These are phyloP conservation scores for Pestalotiopsis sp. DNA, from an alignment of 2,329 filamentous ascomycete genomes.

Conservation along the genomic window DNA sequence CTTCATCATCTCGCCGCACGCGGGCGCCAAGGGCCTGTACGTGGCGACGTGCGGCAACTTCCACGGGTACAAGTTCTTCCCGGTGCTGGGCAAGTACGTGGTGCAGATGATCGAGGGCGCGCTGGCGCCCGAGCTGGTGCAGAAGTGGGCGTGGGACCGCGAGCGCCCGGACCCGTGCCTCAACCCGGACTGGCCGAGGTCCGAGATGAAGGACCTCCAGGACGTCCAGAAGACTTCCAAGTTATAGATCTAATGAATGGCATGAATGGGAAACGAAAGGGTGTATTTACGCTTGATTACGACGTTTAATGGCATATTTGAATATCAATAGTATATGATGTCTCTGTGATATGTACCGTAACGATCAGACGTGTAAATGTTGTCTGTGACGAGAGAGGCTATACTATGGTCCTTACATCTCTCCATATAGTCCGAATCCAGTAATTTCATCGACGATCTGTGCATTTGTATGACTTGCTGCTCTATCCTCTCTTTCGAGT, in stretches of 20 bases:
- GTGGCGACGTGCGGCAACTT: conserved; percentile 68
- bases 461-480: neutral
- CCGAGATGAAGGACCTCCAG: conserved; percentile 57
- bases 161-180: conserved; percentile 54
- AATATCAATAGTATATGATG: neutral
- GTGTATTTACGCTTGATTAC: neutral
- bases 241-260: neutral
- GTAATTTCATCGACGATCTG: neutral
- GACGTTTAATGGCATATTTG: neutral
- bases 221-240: neutral
- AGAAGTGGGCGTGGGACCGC: conserved; percentile 62
- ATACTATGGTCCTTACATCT: neutral
- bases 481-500: neutral
- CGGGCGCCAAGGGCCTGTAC: conserved; percentile 54
- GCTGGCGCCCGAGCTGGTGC: conserved; percentile 43
- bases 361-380: neutral
- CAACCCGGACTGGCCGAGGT: conserved; percentile 59
- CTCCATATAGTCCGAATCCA: neutral
- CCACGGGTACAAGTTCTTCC: conserved; percentile 71
- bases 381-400: neutral
- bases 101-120: conserved; percentile 54
- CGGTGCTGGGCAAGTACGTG: conserved; percentile 64
- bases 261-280: neutral
- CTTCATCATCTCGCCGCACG: conserved; percentile 64
- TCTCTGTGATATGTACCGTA: neutral